phyloP scores from a whole-genome alignment of 768 basidiomycete genomes.

The Pleurotus citrinopileatus region DNA sequence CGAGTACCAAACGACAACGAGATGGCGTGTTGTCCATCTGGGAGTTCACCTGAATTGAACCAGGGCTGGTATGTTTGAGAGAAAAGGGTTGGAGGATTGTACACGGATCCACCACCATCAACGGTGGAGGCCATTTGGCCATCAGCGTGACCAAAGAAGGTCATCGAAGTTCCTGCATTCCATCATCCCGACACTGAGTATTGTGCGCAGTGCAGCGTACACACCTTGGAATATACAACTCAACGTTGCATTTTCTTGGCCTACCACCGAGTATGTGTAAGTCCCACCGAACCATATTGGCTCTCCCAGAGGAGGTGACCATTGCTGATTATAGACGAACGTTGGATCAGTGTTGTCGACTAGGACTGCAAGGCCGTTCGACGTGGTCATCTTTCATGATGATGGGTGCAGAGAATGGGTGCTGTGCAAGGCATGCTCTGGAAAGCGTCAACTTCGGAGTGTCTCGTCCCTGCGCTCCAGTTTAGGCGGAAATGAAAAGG shows the following conservation, averaged over 20 bases:
- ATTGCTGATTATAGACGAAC: not conserved
- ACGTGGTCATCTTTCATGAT: conserved; percentile 5
- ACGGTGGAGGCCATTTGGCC: not conserved
- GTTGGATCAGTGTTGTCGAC: conserved; percentile 3
- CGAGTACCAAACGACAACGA: conserved; percentile 23
- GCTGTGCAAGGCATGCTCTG: not conserved
- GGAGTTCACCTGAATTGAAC: conserved; percentile 14
- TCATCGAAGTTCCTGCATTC: not conserved
- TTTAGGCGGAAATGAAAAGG: not conserved
- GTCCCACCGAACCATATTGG: conserved; percentile 1
- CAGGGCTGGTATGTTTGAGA: conserved; percentile 1
- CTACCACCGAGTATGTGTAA: not conserved
- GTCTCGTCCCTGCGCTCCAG: conserved; percentile 7
- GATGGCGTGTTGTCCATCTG: conserved; percentile 35
- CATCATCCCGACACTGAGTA: not conserved
- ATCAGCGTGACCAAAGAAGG: conserved; percentile 1
- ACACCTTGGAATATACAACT: not conserved
- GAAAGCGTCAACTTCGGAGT: not conserved
- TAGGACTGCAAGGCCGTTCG: not conserved
- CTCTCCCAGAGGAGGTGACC: not conserved
- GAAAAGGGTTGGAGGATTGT: not conserved
- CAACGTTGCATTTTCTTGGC: not conserved
- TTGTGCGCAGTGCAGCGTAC: not conserved
- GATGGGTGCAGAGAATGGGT: not conserved
- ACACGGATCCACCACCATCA: not conserved